Conservation (phyloP, 345 rosid species). For the Populus alba region DNA sequence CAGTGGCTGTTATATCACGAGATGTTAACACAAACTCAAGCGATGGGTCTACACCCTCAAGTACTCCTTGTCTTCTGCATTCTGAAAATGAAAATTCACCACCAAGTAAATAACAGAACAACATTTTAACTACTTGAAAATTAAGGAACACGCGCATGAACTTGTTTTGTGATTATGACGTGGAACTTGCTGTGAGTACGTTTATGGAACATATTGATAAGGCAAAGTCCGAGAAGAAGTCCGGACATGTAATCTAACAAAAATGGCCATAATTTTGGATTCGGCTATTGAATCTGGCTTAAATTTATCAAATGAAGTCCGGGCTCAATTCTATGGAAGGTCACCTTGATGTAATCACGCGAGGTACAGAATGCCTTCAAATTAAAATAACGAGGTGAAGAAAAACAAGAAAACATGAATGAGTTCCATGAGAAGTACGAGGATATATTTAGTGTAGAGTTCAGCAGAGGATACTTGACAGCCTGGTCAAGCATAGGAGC, state of each 20-base stretch:
- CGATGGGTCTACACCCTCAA: conserved; percentile 54
- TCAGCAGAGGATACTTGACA: conserved; percentile 38
- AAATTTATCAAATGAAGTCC: too few relatives aligned
- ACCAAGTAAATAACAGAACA: background rate
- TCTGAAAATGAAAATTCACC: conserved; percentile 29
- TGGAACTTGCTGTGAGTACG: too few relatives aligned
- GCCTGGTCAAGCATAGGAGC: conserved; percentile 62
- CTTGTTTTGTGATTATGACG: background rate
- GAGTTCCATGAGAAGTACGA: conserved; percentile 28
- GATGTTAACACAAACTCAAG: conserved; percentile 68
- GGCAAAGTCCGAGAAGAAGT: too few relatives aligned
- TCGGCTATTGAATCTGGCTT: too few relatives aligned
- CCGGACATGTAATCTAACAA: too few relatives aligned
- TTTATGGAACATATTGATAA: too few relatives aligned
- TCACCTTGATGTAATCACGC: too few relatives aligned
- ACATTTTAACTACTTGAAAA: background rate
- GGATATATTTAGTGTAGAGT: conserved; percentile 28
- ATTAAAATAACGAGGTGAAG: too few relatives aligned
- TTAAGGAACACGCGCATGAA: background rate
- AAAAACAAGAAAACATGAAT: conserved; percentile 19
- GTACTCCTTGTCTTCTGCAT: conserved; percentile 77
- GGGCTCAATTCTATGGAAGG: too few relatives aligned
- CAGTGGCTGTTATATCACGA: conserved; percentile 61
- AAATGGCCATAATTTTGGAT: too few relatives aligned
- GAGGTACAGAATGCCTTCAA: too few relatives aligned